Evolutionary conservation across 805 yeast genomes (phyloP).

Genomic region (Suhomyces sp.): DNA sequence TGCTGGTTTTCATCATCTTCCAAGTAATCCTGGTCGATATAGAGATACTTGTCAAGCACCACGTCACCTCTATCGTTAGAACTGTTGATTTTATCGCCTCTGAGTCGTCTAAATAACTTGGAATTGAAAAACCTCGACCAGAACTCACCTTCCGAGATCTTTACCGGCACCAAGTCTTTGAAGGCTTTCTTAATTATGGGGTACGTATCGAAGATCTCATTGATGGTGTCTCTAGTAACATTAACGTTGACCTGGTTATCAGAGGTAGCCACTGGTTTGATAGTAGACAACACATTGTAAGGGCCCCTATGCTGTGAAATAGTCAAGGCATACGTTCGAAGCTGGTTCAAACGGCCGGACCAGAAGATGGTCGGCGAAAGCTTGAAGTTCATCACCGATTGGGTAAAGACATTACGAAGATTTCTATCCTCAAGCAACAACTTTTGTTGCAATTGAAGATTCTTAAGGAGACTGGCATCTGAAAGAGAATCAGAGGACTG

Average conservation of each 20-base stretch:
- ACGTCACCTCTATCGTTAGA: slow-evolving; percentile 78
- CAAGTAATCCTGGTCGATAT: slow-evolving; percentile 56
- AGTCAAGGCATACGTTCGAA: slow-evolving; percentile 83
- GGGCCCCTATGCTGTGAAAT: slow-evolving; percentile 86
- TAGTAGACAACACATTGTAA: slow-evolving; percentile 88
- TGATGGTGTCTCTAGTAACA: slow-evolving; percentile 85
- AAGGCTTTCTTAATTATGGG: slow-evolving; percentile 89
- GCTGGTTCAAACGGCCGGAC: slow-evolving; percentile 73
- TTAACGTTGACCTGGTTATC: slow-evolving; percentile 93
- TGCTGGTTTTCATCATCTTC: slow-evolving; percentile 33
- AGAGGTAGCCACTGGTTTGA: slow-evolving; percentile 87
- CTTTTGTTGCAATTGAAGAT: slow-evolving; percentile 75
- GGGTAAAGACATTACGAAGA: slow-evolving; percentile 75
- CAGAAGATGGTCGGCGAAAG: slow-evolving; percentile 83
- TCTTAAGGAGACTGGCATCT: slow-evolving; percentile 55
- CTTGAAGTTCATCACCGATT: slow-evolving; percentile 76
- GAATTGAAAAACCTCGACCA: slow-evolving; percentile 97
- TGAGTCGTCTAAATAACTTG: slow-evolving; percentile 75
- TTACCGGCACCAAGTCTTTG: slow-evolving; percentile 80
- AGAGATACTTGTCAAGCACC: slow-evolving; percentile 78
- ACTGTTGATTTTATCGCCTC: slow-evolving; percentile 80
- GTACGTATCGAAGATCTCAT: slow-evolving; percentile 85
- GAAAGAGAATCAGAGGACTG: slow-evolving; percentile 23
- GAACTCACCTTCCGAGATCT: slow-evolving; percentile 83
- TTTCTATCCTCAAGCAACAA: slow-evolving; percentile 65